Evolutionary conservation across 805 yeast genomes (phyloP).

Genomic region (Starmerella potacharoeniae): DNA sequence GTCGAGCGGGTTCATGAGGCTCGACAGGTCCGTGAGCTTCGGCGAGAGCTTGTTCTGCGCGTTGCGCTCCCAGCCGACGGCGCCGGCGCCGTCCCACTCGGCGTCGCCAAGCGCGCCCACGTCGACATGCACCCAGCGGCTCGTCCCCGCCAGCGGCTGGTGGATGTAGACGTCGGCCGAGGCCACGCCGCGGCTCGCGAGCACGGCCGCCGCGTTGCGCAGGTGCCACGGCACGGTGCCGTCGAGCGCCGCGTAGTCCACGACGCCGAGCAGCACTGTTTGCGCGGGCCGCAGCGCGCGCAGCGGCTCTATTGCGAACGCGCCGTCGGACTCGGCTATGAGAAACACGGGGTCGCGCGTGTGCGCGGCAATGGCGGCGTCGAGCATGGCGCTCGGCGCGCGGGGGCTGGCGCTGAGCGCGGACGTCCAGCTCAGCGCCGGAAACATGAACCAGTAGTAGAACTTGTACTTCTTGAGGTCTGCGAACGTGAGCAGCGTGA

Average conservation of each 20-base stretch:
- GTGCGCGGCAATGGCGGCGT: background rate
- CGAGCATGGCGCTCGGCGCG: background rate
- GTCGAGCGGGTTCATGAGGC: conserved; percentile 67
- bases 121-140: conserved; percentile 23
- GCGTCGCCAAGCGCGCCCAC: conserved; percentile 15
- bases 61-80: conserved; percentile 88
- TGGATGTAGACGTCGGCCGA: conserved; percentile 33
- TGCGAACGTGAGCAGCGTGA: conserved; percentile 56
- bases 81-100: conserved; percentile 28
- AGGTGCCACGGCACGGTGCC: conserved; percentile 37
- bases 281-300: background rate
- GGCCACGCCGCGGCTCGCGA: conserved; percentile 31
- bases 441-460: conserved; percentile 83
- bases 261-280: conserved; percentile 11
- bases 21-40: conserved; percentile 68
- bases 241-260: conserved; percentile 28
- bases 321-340: background rate
- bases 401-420: background rate
- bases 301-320: background rate
- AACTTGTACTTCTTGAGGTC: conserved; percentile 83
- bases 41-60: conserved; percentile 61
- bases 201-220: conserved; percentile 45
- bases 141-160: conserved; percentile 16
- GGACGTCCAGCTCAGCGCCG: conserved; percentile 39
- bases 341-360: conserved; percentile 8